Conservation (phyloP, 805 yeast genomes). For the Sugiyamaella chiloensis region DNA sequence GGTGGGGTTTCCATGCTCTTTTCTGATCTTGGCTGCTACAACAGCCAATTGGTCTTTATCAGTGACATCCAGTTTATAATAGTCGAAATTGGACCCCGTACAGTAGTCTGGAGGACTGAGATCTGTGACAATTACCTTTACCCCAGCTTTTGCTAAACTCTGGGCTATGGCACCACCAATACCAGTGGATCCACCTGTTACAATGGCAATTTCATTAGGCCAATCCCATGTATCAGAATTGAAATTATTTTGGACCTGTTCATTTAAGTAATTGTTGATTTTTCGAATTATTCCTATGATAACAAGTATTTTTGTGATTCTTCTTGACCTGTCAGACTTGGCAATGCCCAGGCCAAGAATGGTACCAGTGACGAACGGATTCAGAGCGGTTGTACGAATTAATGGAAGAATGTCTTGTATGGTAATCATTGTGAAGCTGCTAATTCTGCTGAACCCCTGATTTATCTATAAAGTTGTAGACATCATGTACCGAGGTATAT, state of each 20-base stretch:
- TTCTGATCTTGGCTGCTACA: conserved; percentile 29
- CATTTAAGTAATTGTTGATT: conserved; percentile 1
- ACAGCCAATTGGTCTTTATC: conserved; percentile 41
- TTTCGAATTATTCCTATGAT: background rate
- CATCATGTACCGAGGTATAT: too few relatives aligned
- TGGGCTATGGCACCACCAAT: conserved; percentile 3
- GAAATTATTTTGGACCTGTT: background rate
- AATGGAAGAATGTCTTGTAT: background rate
- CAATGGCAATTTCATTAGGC: conserved; percentile 12
- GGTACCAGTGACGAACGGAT: conserved; percentile 7
- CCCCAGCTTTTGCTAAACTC: background rate
- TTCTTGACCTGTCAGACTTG: background rate
- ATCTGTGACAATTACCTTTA: conserved; percentile 11
- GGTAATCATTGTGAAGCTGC: background rate
- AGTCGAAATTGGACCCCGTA: conserved; percentile 26
- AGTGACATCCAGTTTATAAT: conserved; percentile 62
- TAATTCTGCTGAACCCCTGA: background rate
- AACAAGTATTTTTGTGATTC: background rate
- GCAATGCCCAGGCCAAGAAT: background rate
- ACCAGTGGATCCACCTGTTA: conserved; percentile 8
- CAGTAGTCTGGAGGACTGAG: background rate
- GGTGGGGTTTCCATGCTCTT: conserved; percentile 52
- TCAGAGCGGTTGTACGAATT: background rate
- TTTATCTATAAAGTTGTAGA: too few relatives aligned
- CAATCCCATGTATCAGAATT: conserved; percentile 4